Percentiles rank a stretch among this genome's conserved stretches.
These are phyloP conservation scores for Gardenia jasminoides DNA, from an alignment of 257 asterid genomes.

Conservation along the genomic window DNA sequence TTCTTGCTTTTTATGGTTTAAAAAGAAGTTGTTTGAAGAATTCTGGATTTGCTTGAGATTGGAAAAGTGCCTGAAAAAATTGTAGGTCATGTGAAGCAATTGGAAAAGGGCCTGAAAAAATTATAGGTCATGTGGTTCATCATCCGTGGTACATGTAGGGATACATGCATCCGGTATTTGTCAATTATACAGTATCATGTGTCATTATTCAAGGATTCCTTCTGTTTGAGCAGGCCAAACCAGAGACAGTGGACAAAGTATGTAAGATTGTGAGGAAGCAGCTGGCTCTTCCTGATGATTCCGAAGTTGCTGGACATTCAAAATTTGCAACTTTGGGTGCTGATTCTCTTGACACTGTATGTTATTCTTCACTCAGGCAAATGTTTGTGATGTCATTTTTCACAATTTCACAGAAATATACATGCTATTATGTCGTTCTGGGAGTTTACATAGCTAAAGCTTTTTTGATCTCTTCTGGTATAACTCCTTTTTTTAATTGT, in stretches of 20 bases:
- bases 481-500: not conserved
- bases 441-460: not conserved
- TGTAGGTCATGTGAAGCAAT: not conserved
- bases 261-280: constrained; percentile 82
- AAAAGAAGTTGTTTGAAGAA: not conserved
- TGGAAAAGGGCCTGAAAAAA: not conserved
- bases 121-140: not conserved
- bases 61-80: not conserved
- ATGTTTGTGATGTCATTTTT: not conserved
- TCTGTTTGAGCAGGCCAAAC: constrained; percentile 65
- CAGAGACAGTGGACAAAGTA: constrained; percentile 82
- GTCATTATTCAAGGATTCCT: not conserved
- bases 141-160: not conserved
- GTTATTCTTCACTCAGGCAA: not conserved
- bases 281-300: constrained; percentile 67
- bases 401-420: not conserved
- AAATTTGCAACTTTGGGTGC: constrained; percentile 82
- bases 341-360: constrained; percentile 96
- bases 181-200: not conserved
- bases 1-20: not conserved
- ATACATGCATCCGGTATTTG: not conserved
- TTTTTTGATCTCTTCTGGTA: not conserved
- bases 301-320: constrained; percentile 63
- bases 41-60: not conserved
- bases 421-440: not conserved